Conservation (phyloP, 345 rosid species). For the Capsella bursapastoris region DNA sequence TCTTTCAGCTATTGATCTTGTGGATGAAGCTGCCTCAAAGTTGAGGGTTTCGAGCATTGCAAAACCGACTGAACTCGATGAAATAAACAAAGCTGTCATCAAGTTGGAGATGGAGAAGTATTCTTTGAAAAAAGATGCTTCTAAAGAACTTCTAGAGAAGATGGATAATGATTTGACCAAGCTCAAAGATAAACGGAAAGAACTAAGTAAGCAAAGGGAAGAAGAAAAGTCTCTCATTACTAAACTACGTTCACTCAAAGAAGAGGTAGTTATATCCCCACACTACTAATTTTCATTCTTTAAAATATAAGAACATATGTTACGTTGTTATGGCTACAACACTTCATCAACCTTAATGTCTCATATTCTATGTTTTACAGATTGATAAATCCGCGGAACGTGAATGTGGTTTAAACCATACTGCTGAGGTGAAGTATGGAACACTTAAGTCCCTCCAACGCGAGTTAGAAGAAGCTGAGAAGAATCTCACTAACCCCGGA, state of each 20-base stretch:
- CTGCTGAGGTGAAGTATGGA: constrained; percentile 88
- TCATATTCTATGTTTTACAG: constrained; percentile 43
- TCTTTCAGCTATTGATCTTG: constrained; percentile 90
- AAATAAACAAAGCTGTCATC: constrained; percentile 76
- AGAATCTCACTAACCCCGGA: constrained; percentile 65
- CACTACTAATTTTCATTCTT: not conserved
- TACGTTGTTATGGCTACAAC: no score
- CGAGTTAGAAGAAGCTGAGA: constrained; percentile 84
- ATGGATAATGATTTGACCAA: constrained; percentile 64
- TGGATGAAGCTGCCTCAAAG: constrained; percentile 95
- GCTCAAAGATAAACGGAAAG: constrained; percentile 73
- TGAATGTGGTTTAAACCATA: constrained; percentile 76
- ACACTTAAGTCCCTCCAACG: constrained; percentile 80
- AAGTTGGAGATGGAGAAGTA: constrained; percentile 92
- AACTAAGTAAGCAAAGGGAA: constrained; percentile 70
- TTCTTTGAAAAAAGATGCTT: constrained; percentile 78
- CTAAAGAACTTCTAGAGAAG: constrained; percentile 77
- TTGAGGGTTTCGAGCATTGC: constrained; percentile 92
- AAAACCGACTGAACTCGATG: constrained; percentile 89
- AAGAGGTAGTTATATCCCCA: constrained; percentile 58
- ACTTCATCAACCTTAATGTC: no score
- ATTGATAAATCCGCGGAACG: constrained; percentile 91
- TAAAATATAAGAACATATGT: no score
- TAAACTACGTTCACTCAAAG: constrained; percentile 72
- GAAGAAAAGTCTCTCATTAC: constrained; percentile 72